Conservation (phyloP, 2,329 filamentous ascomycete genomes). For the Aspergillus phoenicis region DNA sequence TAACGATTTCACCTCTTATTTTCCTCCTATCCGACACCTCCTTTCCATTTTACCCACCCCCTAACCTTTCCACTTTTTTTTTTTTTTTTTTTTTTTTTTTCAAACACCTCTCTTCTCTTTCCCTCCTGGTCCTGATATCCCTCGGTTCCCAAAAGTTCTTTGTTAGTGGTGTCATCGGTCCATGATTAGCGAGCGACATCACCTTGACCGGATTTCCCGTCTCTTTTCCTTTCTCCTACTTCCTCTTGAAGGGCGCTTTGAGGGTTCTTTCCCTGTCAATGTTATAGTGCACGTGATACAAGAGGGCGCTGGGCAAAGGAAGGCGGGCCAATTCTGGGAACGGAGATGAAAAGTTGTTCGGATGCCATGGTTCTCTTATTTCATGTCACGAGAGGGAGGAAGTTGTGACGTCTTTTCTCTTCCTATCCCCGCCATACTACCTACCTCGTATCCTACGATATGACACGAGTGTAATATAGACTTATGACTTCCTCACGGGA, state of each 20-base stretch:
- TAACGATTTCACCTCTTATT: constrained; percentile 28
- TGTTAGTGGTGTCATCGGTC: constrained; percentile 38
- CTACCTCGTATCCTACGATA: constrained; percentile 25
- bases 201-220: constrained; percentile 20
- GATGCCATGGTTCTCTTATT: constrained; percentile 24
- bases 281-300: neutral
- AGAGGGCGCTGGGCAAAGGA: neutral
- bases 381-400: constrained; percentile 25
- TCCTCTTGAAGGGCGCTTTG: neutral
- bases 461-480: constrained; percentile 35
- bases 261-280: neutral
- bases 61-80: constrained; percentile 22
- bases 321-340: constrained; percentile 19
- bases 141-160: constrained; percentile 45
- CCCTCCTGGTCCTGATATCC: constrained; percentile 45
- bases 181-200: constrained; percentile 39
- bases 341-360: constrained; percentile 28
- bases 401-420: constrained; percentile 29
- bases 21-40: constrained; percentile 16
- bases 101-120: constrained; percentile 30
- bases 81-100: constrained; percentile 23
- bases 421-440: constrained; percentile 20
- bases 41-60: constrained; percentile 25
- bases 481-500: constrained; percentile 33
- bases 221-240: constrained; percentile 6